phyloP scores from a whole-genome alignment of 306 rosid species.

The Abrus precatorius region DNA sequence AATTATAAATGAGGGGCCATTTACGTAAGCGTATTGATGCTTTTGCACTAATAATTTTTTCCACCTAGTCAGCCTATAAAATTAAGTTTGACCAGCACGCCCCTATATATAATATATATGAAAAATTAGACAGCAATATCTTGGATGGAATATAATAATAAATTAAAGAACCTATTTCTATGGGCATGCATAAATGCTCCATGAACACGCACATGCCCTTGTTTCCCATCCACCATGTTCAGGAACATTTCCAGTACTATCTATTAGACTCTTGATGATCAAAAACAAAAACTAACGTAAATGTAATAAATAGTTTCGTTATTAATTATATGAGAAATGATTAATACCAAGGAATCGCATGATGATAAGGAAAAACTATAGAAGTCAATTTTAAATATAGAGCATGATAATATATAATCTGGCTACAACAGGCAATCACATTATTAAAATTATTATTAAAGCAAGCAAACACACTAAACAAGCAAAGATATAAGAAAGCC shows the following conservation, averaged over 20 bases:
- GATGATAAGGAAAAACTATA: constrained; percentile 12
- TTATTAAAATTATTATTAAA: constrained; percentile 45
- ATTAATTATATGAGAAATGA: constrained; percentile 15
- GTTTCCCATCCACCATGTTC: constrained; percentile 66
- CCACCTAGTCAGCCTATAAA: neutral
- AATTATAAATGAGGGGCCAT: no score
- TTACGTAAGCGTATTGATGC: constrained; percentile 1
- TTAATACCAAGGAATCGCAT: constrained; percentile 38
- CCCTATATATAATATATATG: neutral
- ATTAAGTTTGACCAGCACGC: constrained; percentile 34
- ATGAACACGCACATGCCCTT: constrained; percentile 75
- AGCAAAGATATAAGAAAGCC: constrained; percentile 49
- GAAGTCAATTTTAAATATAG: constrained; percentile 28
- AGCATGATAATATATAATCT: constrained; percentile 12
- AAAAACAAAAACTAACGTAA: constrained; percentile 5
- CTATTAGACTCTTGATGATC: constrained; percentile 45
- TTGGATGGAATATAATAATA: constrained; percentile 46
- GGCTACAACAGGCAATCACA: constrained; percentile 51
- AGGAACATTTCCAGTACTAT: constrained; percentile 57
- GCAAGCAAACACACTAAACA: constrained; percentile 47
- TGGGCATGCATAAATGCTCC: constrained; percentile 69
- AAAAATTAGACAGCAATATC: constrained; percentile 50
- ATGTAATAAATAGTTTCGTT: constrained; percentile 12
- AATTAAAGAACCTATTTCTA: constrained; percentile 34
- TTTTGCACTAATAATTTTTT: constrained; percentile 4